These are phyloP conservation scores for Diaporthe sp. DNA, from an alignment of 2,329 filamentous ascomycete species.

Conservation along the genomic window DNA sequence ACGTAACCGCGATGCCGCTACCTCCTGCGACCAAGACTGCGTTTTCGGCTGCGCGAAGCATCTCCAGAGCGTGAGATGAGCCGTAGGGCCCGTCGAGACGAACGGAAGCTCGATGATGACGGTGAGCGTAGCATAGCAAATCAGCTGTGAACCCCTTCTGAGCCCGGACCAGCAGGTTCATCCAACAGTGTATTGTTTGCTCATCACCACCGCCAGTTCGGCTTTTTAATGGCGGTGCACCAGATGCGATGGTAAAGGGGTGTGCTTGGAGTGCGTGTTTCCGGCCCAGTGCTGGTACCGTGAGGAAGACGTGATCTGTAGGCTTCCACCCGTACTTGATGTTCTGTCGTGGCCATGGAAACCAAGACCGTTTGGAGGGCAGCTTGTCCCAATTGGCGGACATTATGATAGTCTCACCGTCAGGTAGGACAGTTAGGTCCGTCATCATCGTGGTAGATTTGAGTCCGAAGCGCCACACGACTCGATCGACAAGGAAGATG, in stretches of 20 bases:
- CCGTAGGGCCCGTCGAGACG: slow-evolving; percentile 76
- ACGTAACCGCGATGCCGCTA: slow-evolving; percentile 74
- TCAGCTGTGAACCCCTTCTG: slow-evolving; percentile 70
- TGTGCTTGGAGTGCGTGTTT: slow-evolving; percentile 71
- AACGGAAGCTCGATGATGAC: slow-evolving; percentile 56
- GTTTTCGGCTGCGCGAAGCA: slow-evolving; percentile 61
- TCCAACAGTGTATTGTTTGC: slow-evolving; percentile 56
- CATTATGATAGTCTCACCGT: slow-evolving; percentile 66
- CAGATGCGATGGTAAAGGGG: slow-evolving; percentile 76
- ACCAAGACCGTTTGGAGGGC: neutral
- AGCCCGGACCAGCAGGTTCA: slow-evolving; percentile 71
- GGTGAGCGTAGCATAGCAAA: slow-evolving; percentile 64
- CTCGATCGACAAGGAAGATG: slow-evolving; percentile 70
- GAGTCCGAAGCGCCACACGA: slow-evolving; percentile 67
- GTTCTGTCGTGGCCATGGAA: slow-evolving; percentile 46
- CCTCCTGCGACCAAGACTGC: slow-evolving; percentile 72
- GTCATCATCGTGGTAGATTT: slow-evolving; percentile 63
- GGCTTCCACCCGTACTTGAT: slow-evolving; percentile 68
- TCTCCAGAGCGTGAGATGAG: slow-evolving; percentile 65
- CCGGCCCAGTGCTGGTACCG: slow-evolving; percentile 65
- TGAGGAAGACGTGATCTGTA: slow-evolving; percentile 74
- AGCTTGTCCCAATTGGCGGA: slow-evolving; percentile 54
- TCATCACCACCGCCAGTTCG: neutral
- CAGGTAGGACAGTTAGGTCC: slow-evolving; percentile 65
- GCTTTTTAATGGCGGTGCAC: slow-evolving; percentile 54